Evolutionary conservation across 2,329 filamentous ascomycete genomes (phyloP).

Genomic region (Herpomyces periplanetae): DNA sequence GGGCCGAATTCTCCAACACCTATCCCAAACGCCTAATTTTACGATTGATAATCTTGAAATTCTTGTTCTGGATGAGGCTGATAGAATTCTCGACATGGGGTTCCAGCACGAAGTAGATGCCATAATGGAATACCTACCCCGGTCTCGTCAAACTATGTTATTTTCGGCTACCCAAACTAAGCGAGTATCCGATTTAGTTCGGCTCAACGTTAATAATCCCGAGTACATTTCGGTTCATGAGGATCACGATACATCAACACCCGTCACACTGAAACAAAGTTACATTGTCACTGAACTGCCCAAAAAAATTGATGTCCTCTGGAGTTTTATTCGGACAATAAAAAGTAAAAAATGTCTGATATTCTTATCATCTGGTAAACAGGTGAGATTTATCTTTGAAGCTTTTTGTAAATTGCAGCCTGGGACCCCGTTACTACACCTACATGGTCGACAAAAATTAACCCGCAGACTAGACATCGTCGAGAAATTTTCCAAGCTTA

Average conservation of each 20-base stretch:
- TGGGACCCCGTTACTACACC: conserved; percentile 60
- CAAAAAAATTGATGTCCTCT: conserved; percentile 66
- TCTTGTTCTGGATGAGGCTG: conserved; percentile 72
- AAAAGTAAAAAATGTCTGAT: conserved; percentile 81
- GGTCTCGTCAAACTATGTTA: conserved; percentile 49
- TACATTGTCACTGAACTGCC: conserved; percentile 52
- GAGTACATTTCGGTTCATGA: conserved; percentile 89
- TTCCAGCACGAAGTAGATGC: conserved; percentile 71
- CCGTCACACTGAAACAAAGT: conserved; percentile 47
- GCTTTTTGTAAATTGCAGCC: conserved; percentile 70
- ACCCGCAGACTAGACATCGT: conserved; percentile 57
- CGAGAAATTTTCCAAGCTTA: conserved; percentile 34
- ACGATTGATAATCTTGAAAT: conserved; percentile 70
- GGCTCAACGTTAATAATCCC: conserved; percentile 51
- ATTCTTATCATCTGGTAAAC: conserved; percentile 76
- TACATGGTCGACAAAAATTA: conserved; percentile 80
- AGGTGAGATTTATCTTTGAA: conserved; percentile 84
- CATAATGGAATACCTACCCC: conserved; percentile 59
- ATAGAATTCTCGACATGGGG: conserved; percentile 89
- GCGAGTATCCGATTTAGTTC: conserved; percentile 58
- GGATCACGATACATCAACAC: conserved; percentile 35
- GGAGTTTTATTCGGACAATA: conserved; percentile 62
- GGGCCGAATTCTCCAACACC: conserved; percentile 68
- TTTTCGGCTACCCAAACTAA: conserved; percentile 92
- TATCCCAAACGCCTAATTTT: conserved; percentile 68